Conservation (phyloP, 805 yeast genomes). For the Yarrowia bubula region DNA sequence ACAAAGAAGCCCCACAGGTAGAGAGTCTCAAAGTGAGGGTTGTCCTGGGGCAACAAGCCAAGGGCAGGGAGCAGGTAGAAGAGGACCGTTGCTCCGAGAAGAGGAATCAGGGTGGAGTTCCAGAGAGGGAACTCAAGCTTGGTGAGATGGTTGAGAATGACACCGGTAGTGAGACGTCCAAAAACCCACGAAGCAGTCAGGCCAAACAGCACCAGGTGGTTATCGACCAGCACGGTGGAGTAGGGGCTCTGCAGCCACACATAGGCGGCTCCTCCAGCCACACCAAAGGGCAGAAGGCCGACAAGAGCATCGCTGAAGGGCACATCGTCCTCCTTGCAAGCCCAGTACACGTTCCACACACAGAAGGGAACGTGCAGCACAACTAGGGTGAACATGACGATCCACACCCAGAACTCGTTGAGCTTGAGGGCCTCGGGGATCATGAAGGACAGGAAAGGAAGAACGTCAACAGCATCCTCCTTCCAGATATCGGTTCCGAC, state of each 20-base stretch:
- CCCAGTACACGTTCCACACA: conserved; percentile 46
- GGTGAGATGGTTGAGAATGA: conserved; percentile 82
- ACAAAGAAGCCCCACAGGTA: conserved; percentile 57
- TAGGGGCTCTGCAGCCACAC: conserved; percentile 47
- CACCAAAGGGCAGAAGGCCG: conserved; percentile 70
- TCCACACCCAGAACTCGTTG: conserved; percentile 39
- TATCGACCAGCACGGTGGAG: conserved; percentile 46
- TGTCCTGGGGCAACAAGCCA: conserved; percentile 43
- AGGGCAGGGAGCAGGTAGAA: conserved; percentile 49
- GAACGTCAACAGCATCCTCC: conserved; percentile 31
- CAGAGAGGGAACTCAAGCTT: conserved; percentile 72
- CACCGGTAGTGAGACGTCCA: conserved; percentile 64
- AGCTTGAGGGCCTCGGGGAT: conserved; percentile 28
- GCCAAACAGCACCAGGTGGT: conserved; percentile 67
- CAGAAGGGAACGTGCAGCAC: conserved; percentile 63
- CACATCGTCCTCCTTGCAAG: conserved; percentile 47
- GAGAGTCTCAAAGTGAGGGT: conserved; percentile 38
- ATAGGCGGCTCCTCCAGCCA: conserved; percentile 51
- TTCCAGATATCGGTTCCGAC: conserved; percentile 60
- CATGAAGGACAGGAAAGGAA: conserved; percentile 29
- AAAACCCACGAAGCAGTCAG: conserved; percentile 78
- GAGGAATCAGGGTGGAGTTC: conserved; percentile 61
- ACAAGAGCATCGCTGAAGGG: conserved; percentile 42
- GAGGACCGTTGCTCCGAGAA: conserved; percentile 39
- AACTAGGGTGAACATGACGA: conserved; percentile 39